phyloP scores from a whole-genome alignment of 2,329 filamentous ascomycete species.

The Talaromyces sp. region DNA sequence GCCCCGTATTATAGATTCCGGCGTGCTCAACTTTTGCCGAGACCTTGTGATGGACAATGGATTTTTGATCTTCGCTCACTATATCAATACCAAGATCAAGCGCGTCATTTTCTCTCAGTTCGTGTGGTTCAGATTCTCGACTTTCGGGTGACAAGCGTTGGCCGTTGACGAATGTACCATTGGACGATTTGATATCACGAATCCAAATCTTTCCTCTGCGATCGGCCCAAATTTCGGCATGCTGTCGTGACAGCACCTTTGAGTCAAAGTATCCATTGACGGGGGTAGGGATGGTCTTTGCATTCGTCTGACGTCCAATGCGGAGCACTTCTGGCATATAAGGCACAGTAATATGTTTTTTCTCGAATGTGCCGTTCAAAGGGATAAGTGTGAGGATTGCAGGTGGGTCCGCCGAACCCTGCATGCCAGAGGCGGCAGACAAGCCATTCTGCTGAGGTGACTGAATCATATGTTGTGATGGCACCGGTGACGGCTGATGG shows the following conservation, averaged over 20 bases:
- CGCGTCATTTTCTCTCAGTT: constrained; percentile 85
- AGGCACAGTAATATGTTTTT: constrained; percentile 91
- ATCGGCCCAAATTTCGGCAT: constrained; percentile 92
- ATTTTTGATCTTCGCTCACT: constrained; percentile 97
- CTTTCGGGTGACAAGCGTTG: constrained; percentile 88
- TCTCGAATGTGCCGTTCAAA: constrained; percentile 93
- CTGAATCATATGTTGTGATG: constrained; percentile 66
- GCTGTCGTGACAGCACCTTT: constrained; percentile 92
- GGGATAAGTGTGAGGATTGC: constrained; percentile 83
- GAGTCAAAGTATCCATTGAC: constrained; percentile 96
- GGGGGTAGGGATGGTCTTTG: constrained; percentile 87
- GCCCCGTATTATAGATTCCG: constrained; percentile 67
- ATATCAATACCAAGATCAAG: constrained; percentile 97
- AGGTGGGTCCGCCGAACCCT: constrained; percentile 55
- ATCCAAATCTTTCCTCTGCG: constrained; percentile 88
- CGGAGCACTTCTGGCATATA: constrained; percentile 90
- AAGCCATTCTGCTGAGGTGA: constrained; percentile 59
- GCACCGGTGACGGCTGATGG: constrained; percentile 59
- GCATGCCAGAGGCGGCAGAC: constrained; percentile 37
- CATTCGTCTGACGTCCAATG: constrained; percentile 95
- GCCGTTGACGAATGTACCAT: constrained; percentile 96
- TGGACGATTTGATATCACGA: constrained; percentile 95
- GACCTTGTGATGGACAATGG: constrained; percentile 96
- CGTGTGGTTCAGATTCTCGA: constrained; percentile 91
- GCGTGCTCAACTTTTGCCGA: constrained; percentile 95